phyloP scores from a whole-genome alignment of 1,284 basidiomycete genomes.

The Ustilago shanxiensis region DNA sequence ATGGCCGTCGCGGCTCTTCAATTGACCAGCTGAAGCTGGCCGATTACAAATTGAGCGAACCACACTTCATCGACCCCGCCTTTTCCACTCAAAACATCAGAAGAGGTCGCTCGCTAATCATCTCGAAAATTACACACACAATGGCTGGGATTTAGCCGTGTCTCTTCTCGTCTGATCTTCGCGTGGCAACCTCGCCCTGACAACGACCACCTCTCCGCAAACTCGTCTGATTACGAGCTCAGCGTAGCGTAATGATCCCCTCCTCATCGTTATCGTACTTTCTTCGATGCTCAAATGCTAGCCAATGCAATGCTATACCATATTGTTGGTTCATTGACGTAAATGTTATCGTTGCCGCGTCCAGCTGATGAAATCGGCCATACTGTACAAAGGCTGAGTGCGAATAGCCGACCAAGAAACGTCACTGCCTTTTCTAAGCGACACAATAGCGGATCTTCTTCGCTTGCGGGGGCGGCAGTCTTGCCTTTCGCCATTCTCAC shows the following conservation, averaged over 20 bases:
- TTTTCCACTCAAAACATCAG: neutral
- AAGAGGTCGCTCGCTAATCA: no score
- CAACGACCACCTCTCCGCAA: neutral
- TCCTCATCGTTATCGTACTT: no score
- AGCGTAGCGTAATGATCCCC: neutral
- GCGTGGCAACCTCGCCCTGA: neutral
- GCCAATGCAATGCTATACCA: no score
- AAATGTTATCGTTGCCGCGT: neutral
- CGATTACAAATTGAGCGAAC: conserved; percentile 2
- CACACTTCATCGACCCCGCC: neutral
- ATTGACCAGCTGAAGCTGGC: neutral
- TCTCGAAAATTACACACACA: no score
- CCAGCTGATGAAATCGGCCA: neutral
- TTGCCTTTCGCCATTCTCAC: neutral
- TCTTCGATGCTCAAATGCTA: no score
- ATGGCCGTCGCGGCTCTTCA: no score
- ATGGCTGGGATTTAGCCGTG: conserved; percentile 4
- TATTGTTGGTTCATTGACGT: no score
- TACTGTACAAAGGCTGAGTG: neutral
- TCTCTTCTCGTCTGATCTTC: no score
- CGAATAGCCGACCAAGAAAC: conserved; percentile 8
- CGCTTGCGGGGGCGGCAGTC: neutral
- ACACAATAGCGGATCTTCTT: neutral
- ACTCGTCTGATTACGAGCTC: neutral
- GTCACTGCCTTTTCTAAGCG: neutral